Evolutionary conservation across 192 early-diverging fungal genomes (phyloP), one percentile per base, ranked within the genome.

Genomic region (Spinellus fusiger): DNA sequence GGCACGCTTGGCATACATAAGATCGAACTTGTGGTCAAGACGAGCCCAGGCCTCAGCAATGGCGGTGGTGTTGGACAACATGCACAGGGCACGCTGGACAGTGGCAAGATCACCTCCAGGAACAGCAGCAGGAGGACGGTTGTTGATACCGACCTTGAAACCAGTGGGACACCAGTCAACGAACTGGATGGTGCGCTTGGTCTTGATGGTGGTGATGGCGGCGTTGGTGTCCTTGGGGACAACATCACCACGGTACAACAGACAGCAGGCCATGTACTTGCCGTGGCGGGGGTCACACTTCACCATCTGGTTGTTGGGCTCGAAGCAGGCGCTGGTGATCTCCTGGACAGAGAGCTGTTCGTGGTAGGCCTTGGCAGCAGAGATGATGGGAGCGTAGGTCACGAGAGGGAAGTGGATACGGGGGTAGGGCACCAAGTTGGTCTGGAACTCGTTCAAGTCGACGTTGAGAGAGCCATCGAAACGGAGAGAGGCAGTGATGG

Each of bases 381-480:
- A 87, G 20, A 91, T 94, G 66, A 98, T 81, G 32, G 96, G 96
- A 44, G 96, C 96, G 73, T 93, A 93, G 38, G 92, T 92, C 32
- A 93, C 89, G 86, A 96, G 88, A 79, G 95, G 91, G 84, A 98
- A 98, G 81, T 99, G 95, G 56, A 98, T 87, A 86, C 96, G 96
- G 59, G 95, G 94, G 83, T 95, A 97, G 49, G 96, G 96, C 55
- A 96, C 92, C 85, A 87, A 59, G 50, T 73, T 73, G 64, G 94
- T 92, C 25, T 93, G 90, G 68, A 99, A 86, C 82, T 99, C 94
- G 73, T 92, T 87, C 73, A 99, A 79, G 70, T 99, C 95, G 64
- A 92, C 91, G 71, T 99, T 97, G 68, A 95, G 85, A 74, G 91
- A 89, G 33, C 93, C 93, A 35, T 89, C 89, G 80, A 93, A 93